Conservation (phyloP, 2,329 filamentous ascomycete species). For the Ceratocystis eucalypticola region DNA sequence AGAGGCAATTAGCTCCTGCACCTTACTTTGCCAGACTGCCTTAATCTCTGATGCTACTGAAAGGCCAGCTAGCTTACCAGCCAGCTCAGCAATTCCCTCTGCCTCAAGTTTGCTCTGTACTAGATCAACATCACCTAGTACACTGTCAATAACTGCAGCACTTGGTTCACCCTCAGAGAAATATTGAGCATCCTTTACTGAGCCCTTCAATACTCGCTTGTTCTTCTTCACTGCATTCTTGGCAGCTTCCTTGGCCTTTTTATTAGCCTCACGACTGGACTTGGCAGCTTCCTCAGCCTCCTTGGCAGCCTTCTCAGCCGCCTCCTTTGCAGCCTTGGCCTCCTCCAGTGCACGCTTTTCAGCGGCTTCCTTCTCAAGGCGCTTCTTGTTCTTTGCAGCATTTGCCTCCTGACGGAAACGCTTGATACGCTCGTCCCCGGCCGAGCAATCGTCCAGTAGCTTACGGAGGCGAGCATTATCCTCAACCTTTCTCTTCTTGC, state of each 20-base stretch:
- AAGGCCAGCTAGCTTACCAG: constrained; percentile 63
- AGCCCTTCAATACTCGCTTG: constrained; percentile 88
- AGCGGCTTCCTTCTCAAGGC: constrained; percentile 76
- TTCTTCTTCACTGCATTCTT: constrained; percentile 99
- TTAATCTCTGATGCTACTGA: constrained; percentile 79
- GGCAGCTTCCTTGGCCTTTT: constrained; percentile 97
- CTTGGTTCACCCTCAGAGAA: constrained; percentile 61
- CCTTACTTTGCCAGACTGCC: constrained; percentile 64
- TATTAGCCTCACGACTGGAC: constrained; percentile 63
- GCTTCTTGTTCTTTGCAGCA: constrained; percentile 93
- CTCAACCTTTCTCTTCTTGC: constrained; percentile 99
- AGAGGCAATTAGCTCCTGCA: constrained; percentile 60
- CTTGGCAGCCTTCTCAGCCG: constrained; percentile 64
- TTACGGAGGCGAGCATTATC: constrained; percentile 84
- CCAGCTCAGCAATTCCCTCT: constrained; percentile 77
- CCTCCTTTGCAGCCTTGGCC: constrained; percentile 67
- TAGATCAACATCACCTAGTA: constrained; percentile 73
- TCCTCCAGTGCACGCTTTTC: constrained; percentile 80
- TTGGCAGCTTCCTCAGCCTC: constrained; percentile 83
- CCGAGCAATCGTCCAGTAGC: constrained; percentile 74
- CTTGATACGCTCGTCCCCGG: constrained; percentile 90
- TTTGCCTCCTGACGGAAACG: constrained; percentile 84
- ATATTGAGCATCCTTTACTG: constrained; percentile 97
- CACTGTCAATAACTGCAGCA: constrained; percentile 65
- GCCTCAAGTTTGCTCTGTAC: constrained; percentile 79